Conservation (phyloP, 768 basidiomycete genomes). For the Mycena albidolilacea region DNA sequence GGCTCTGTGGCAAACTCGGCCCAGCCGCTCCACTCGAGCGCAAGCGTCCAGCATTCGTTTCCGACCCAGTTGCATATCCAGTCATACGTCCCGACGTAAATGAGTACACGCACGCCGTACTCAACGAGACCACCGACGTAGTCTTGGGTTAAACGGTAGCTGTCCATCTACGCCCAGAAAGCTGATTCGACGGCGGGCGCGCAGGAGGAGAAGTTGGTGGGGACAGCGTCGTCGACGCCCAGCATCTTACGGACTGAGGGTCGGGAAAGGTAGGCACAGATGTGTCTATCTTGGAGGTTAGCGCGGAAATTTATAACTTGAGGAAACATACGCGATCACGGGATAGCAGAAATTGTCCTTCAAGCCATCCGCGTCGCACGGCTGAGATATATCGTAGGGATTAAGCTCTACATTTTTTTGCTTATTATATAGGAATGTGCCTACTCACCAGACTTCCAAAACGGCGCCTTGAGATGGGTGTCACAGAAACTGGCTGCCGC, state of each 20-base stretch:
- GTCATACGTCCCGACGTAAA: slow-evolving; percentile 80
- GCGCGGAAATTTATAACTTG: not conserved
- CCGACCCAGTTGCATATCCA: slow-evolving; percentile 86
- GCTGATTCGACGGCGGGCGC: slow-evolving; percentile 58
- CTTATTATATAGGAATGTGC: slow-evolving; percentile 3
- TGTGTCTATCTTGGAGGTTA: slow-evolving; percentile 56
- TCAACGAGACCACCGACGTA: slow-evolving; percentile 80
- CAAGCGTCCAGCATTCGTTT: slow-evolving; percentile 80
- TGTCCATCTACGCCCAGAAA: slow-evolving; percentile 65
- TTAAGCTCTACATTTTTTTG: slow-evolving; percentile 54
- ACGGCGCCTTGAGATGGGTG: slow-evolving; percentile 60
- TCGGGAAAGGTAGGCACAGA: slow-evolving; percentile 65
- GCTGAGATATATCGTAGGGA: slow-evolving; percentile 73
- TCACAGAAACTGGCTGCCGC: slow-evolving; percentile 80
- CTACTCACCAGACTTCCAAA: slow-evolving; percentile 61
- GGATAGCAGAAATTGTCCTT: slow-evolving; percentile 35
- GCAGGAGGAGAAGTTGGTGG: slow-evolving; percentile 59
- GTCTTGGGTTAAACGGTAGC: slow-evolving; percentile 60
- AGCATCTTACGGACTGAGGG: slow-evolving; percentile 61
- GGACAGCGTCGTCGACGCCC: slow-evolving; percentile 61
- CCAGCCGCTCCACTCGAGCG: slow-evolving; percentile 80
- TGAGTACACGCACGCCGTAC: slow-evolving; percentile 75
- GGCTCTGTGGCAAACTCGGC: slow-evolving; percentile 55
- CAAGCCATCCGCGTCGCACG: slow-evolving; percentile 28
- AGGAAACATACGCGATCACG: slow-evolving; percentile 31